A percentile compares a stretch with the other conserved stretches of the same genome.
These are phyloP conservation scores for Ceratorhiza oryzae-sativae DNA, from an alignment of 1,284 basidiomycete species.

Conservation along the genomic window DNA sequence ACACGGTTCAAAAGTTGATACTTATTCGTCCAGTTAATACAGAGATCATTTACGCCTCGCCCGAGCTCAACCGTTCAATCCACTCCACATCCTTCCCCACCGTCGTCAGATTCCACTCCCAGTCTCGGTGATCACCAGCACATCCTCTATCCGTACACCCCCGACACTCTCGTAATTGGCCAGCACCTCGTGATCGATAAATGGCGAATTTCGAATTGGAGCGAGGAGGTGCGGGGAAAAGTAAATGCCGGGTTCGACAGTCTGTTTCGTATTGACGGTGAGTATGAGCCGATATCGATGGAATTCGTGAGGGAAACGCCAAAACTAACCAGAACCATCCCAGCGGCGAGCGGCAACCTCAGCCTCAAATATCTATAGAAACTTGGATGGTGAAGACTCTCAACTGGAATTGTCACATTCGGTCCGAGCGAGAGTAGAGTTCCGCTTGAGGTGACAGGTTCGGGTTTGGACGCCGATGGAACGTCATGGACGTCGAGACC, in stretches of 20 bases:
- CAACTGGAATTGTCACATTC: conserved; percentile 45
- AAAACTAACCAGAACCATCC: conserved; percentile 81
- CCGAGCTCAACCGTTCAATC: conserved; percentile 80
- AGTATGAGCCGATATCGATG: conserved; percentile 36
- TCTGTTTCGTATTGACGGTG: conserved; percentile 55
- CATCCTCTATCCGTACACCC: conserved; percentile 91
- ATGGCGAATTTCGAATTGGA: conserved; percentile 68
- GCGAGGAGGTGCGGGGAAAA: conserved; percentile 81
- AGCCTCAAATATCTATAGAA: conserved; percentile 83
- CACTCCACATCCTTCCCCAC: conserved; percentile 79
- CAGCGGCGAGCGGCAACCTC: conserved; percentile 68
- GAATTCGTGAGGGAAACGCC: conserved; percentile 18
- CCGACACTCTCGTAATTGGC: conserved; percentile 79
- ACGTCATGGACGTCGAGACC: conserved; percentile 91
- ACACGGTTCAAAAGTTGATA: no score
- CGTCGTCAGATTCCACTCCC: conserved; percentile 79
- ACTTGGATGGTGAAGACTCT: conserved; percentile 57
- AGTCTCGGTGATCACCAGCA: conserved; percentile 71
- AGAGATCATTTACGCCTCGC: conserved; percentile 53
- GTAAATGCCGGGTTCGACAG: conserved; percentile 89
- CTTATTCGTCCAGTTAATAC: no score
- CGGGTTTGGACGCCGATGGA: conserved; percentile 73
- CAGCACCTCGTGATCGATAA: conserved; percentile 75
- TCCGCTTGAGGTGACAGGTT: neutral
- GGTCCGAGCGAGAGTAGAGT: conserved; percentile 9